Evolutionary conservation across 2,329 filamentous ascomycete genomes (phyloP).

Genomic region (Triangularia verruculosa): DNA sequence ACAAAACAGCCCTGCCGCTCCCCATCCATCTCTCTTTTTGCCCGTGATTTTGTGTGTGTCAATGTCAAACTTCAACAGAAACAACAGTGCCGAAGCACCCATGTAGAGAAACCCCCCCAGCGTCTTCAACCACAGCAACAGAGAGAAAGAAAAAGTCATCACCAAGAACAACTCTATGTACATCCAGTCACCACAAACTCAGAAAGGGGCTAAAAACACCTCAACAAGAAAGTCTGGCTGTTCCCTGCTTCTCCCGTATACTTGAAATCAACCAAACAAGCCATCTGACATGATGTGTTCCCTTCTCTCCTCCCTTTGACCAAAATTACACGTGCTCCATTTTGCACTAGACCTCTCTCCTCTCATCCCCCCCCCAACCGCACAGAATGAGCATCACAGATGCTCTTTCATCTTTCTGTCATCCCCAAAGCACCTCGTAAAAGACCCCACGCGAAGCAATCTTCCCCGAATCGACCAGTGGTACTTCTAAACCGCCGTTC

Average conservation of each 20-base stretch:
- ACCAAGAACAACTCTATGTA: neutral
- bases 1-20: neutral
- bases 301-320: neutral
- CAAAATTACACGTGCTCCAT: neutral
- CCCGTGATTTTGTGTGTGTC: neutral
- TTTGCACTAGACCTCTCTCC: neutral
- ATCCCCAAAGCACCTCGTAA: neutral
- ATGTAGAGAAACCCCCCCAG: neutral
- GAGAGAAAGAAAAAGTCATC: neutral
- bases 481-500: conserved; percentile 40
- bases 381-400: neutral
- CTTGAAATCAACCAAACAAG: neutral
- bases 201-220: neutral
- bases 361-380: neutral
- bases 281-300: neutral
- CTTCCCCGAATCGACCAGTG: conserved; percentile 11
- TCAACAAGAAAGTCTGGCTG: neutral
- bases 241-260: neutral
- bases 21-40: neutral
- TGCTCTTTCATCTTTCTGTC: neutral
- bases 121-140: neutral
- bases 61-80: neutral
- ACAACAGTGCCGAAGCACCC: neutral
- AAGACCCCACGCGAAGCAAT: neutral
- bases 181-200: neutral